Evolutionary conservation across 805 yeast genomes (phyloP), one percentile per base, ranked within the genome.

Genomic region (Wickerhamia fluorescens): DNA sequence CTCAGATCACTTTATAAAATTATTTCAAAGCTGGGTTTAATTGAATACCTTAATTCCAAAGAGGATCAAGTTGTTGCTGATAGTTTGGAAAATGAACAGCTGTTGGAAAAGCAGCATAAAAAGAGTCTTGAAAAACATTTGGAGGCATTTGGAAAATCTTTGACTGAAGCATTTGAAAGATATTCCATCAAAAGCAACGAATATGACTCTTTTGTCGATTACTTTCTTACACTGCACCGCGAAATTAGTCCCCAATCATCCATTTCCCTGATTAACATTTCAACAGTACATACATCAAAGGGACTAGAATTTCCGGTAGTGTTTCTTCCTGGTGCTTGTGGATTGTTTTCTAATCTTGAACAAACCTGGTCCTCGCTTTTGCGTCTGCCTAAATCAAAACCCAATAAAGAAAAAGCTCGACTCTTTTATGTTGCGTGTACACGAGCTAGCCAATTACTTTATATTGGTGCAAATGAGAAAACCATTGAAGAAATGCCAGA

Each of bases 271-370:
- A 61, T 80, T 5, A 74, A 73, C 28, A 40, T 80, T 1, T 74
- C 86, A 0, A 82, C 89, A 0, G 70, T 82, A 2, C 89, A 82
- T 49, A 64, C 83, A 1, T 75, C 88, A 1, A 82, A 82, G 41
- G 89, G 92, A 0, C 49, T 79, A 4, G 87, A 81, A 37, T 79
- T 74, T 41, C 86, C 87, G 0, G 60, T 78, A 8, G 85, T 78
- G 2, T 79, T 80, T 48, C 40, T 78, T 28, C 31, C 34, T 29
- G 42, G 48, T 23, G n/a, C n/a, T n/a, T 13, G 33, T n/a, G 21
- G 24, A 12, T 28, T 25, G 26, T 20, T 20, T 16, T 21, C n/a
- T 24, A 26, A 18, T 14, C 21, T 7, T 18, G 14, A 14, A 15
- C 13, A 18, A 17, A 13, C 13, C 21, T 16, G 34, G 35, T 17